Conservation (phyloP, 768 basidiomycete genomes). For the Leucocoprinus sp. region DNA sequence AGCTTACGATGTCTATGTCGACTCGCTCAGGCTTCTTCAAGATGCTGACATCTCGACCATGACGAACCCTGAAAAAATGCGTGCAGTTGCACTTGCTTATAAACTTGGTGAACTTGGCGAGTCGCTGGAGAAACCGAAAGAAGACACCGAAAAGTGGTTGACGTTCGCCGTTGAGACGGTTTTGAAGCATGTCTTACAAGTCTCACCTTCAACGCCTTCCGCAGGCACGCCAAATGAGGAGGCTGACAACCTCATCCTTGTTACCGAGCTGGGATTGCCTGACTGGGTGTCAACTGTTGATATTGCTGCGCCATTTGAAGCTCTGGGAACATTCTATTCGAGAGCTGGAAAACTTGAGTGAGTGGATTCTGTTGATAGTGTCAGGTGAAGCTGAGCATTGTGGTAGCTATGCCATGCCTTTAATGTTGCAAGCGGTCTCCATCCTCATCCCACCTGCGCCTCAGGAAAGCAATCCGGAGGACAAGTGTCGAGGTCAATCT, state of each 20-base stretch:
- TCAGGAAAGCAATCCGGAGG: constrained; percentile 29
- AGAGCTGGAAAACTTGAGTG: constrained; percentile 49
- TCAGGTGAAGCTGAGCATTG: constrained; percentile 1
- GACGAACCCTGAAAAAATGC: constrained; percentile 17
- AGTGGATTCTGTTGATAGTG: constrained; percentile 15
- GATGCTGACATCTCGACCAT: constrained; percentile 15
- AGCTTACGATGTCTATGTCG: constrained; percentile 32
- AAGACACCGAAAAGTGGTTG: constrained; percentile 37
- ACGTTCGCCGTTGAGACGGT: constrained; percentile 35
- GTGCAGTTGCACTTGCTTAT: constrained; percentile 16
- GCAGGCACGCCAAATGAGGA: background rate
- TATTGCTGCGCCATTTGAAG: constrained; percentile 60
- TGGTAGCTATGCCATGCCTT: constrained; percentile 49
- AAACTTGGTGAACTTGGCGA: constrained; percentile 37
- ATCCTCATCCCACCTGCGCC: constrained; percentile 47
- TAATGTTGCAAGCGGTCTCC: constrained; percentile 60
- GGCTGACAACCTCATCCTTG: constrained; percentile 23
- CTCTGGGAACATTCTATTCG: constrained; percentile 55
- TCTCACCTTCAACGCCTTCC: constrained; percentile 2
- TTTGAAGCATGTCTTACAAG: constrained; percentile 26
- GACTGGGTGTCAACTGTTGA: constrained; percentile 52
- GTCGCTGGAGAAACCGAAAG: constrained; percentile 21
- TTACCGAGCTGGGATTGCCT: constrained; percentile 50
- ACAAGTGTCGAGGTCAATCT: constrained; percentile 49
- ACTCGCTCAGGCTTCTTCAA: constrained; percentile 27